phyloP scores from a whole-genome alignment of 768 basidiomycete genomes.

The Macrocybe gigantea region DNA sequence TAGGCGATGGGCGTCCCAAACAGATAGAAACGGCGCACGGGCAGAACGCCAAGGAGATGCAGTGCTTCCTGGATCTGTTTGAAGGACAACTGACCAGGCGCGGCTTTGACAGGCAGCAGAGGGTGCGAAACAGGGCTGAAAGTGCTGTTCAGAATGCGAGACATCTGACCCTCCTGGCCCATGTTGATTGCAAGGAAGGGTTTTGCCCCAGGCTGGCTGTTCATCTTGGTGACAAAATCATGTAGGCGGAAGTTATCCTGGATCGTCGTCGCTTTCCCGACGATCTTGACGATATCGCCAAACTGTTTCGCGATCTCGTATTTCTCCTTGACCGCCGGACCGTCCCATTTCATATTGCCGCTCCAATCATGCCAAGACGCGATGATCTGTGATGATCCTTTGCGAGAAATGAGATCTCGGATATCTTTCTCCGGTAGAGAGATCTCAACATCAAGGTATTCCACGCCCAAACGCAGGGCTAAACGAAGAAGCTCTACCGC shows the following conservation, averaged over 20 bases:
- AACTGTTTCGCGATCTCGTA: conserved; percentile 57
- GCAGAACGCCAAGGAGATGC: conserved; percentile 74
- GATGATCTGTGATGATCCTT: conserved; percentile 74
- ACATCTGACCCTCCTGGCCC: conserved; percentile 84
- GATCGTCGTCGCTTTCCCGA: conserved; percentile 72
- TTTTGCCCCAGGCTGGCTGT: conserved; percentile 44
- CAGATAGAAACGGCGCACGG: conserved; percentile 71
- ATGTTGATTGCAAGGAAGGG: conserved; percentile 95
- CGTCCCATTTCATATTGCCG: conserved; percentile 78
- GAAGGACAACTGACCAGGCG: conserved; percentile 91
- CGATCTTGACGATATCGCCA: conserved; percentile 91
- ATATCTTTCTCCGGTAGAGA: conserved; percentile 62
- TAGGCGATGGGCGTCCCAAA: conserved; percentile 86
- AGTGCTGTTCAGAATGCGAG: conserved; percentile 78
- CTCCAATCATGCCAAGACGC: conserved; percentile 96
- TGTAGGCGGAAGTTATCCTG: conserved; percentile 79
- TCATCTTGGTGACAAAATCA: conserved; percentile 54
- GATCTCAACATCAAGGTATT: conserved; percentile 92
- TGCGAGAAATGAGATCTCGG: conserved; percentile 49
- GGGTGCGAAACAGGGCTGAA: conserved; percentile 92
- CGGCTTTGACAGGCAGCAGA: conserved; percentile 77
- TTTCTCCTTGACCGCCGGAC: conserved; percentile 58
- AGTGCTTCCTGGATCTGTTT: conserved; percentile 80
- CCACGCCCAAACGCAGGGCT: conserved; percentile 77
- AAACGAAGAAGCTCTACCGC: conserved; percentile 72